Evolutionary conservation across 495 filamentous ascomycete genomes (phyloP), one percentile per base, ranked within the genome.

Genomic region (Penicillium malachiteum): DNA sequence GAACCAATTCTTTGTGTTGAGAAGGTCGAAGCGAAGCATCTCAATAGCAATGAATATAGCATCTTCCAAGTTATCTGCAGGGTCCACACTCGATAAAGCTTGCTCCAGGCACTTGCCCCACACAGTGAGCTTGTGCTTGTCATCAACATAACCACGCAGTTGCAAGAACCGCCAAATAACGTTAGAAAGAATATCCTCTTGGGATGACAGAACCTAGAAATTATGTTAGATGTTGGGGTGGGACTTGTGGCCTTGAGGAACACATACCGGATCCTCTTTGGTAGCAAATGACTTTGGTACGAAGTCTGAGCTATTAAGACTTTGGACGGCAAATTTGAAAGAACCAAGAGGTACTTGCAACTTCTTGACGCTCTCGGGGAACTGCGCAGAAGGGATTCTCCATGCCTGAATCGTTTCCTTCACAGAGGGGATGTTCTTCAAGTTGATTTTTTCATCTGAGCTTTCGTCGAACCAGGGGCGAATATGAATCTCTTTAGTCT

Each of bases 151-250:
- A 9, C 84, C 91, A 44, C 92, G 87, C 39, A 97, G 77, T 67
- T 97, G 91, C 31, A 97, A 76, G 69, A 96, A 93, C 39, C 90
- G 84, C 87, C 90, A 96, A 46, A 91, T 71, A 3, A 87, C 82
- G 64, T 96, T 90, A 16, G 84, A 82, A 10, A 87, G 70, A 45
- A 97, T 81, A 58, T 96, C 82, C n/a, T 87, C 79, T 54, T 82
- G 78, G n/a, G 81, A 80, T 34, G 71, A 74, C 13, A 77, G 44
- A 16, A 50, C 46, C 76, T 78, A 5, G 17, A n/a, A 2, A 21
- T 40, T 55, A 30, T 26, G 42, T 51, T 18, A 42, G 12, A 16
- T 7, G 5, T 18, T 26, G 30, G 21, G 3, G 10, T 12, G 31
- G 7, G 1, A 37, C 7, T 13, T 38, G 7, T 3, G 8, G 21